Percentiles rank a stretch among this genome's conserved stretches.
Conservation (phyloP, 495 filamentous ascomycete genomes). For the Recurvomyces mirabilis region DNA sequence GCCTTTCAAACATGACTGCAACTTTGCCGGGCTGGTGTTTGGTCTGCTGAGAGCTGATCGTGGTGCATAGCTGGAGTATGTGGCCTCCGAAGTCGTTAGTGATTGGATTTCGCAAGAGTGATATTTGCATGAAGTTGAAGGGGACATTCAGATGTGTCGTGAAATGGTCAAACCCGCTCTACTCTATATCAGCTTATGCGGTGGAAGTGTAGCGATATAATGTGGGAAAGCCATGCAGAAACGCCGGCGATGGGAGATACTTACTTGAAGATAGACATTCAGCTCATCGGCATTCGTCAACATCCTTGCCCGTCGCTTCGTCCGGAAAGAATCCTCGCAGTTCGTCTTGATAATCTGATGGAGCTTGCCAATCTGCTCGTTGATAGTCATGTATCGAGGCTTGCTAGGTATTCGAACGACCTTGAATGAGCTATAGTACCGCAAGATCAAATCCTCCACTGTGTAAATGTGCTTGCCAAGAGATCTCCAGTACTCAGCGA, state of each 20-base stretch:
- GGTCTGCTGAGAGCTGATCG: conserved; percentile 32
- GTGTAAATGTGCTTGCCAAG: conserved; percentile 28
- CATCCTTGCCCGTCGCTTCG: conserved; percentile 38
- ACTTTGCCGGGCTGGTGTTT: conserved; percentile 22
- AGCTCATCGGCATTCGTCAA: conserved; percentile 41
- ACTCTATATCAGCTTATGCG: no score
- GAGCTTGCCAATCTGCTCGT: conserved; percentile 41
- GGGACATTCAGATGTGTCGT: conserved; percentile 38
- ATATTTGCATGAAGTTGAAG: conserved; percentile 45
- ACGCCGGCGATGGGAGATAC: no score
- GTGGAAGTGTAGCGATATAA: no score
- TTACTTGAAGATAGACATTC: conserved; percentile 35
- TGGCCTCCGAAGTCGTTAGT: conserved; percentile 42
- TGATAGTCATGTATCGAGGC: conserved; percentile 36
- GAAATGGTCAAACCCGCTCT: conserved; percentile 46
- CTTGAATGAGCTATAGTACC: conserved; percentile 44
- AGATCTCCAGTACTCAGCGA: conserved; percentile 27
- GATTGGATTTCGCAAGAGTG: conserved; percentile 36
- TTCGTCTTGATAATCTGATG: conserved; percentile 31
- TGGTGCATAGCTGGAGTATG: conserved; percentile 40
- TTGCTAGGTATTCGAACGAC: conserved; percentile 39
- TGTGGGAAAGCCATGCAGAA: no score
- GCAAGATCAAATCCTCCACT: conserved; percentile 39
- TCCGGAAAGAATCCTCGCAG: conserved; percentile 30
- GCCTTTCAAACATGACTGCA: conserved; percentile 34